Conservation (phyloP, 352 stramenopile species). For the Pythium pectinolyticum region DNA sequence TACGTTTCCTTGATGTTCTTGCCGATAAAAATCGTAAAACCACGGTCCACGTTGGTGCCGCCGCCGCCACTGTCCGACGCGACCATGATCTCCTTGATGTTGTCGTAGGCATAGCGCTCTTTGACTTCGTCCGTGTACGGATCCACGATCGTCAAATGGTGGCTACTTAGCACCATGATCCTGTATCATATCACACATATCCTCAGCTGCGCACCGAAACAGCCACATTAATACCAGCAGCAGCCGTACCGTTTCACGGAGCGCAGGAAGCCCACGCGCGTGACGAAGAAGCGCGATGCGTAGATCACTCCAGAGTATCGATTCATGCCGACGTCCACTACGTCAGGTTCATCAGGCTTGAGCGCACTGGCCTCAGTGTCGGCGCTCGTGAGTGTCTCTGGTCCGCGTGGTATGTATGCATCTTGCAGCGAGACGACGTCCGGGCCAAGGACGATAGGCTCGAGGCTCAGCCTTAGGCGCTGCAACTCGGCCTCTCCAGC, state of each 20-base stretch:
- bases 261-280: slow-evolving; percentile 74
- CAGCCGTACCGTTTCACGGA: slow-evolving; percentile 55
- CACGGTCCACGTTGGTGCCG: slow-evolving; percentile 63
- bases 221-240: background rate
- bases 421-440: slow-evolving; percentile 58
- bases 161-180: slow-evolving; percentile 80
- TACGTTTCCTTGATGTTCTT: slow-evolving; percentile 89
- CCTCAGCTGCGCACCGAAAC: background rate
- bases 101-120: slow-evolving; percentile 84
- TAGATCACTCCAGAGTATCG: slow-evolving; percentile 86
- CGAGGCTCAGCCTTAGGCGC: slow-evolving; percentile 60
- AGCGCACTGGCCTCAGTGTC: slow-evolving; percentile 43
- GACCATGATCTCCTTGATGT: slow-evolving; percentile 88
- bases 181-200: slow-evolving; percentile 27
- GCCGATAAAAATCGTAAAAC: slow-evolving; percentile 83
- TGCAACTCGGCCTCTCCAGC: slow-evolving; percentile 65
- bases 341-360: slow-evolving; percentile 43
- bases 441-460: slow-evolving; percentile 52
- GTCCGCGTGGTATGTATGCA: slow-evolving; percentile 64
- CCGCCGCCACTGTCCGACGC: slow-evolving; percentile 60
- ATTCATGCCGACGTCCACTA: slow-evolving; percentile 51
- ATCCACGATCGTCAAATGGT: slow-evolving; percentile 81
- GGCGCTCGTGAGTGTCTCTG: slow-evolving; percentile 57
- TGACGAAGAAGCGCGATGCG: slow-evolving; percentile 85
- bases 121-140: slow-evolving; percentile 86